Conservation (phyloP, 2,329 filamentous ascomycete species). For the Hymenoscyphus salicellus region DNA sequence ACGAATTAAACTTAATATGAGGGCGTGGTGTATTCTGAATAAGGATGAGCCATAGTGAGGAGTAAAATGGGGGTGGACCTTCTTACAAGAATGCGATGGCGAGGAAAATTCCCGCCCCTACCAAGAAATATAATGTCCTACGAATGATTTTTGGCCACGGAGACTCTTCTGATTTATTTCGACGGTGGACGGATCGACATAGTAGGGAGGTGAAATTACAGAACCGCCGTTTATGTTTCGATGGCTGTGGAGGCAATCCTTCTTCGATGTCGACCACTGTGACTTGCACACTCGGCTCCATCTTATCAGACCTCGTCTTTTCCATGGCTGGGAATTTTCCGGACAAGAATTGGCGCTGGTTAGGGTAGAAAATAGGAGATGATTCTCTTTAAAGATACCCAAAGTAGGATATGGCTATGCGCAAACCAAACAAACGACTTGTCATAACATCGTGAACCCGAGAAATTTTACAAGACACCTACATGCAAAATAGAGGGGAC, state of each 20-base stretch:
- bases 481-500: too few relatives aligned
- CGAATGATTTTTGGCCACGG: slow-evolving; percentile 20
- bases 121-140: slow-evolving; percentile 13
- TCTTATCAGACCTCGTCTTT: neutral
- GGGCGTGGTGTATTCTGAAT: slow-evolving; percentile 18
- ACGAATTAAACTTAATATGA: slow-evolving; percentile 34
- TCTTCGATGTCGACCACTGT: slow-evolving; percentile 14
- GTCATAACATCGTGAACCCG: too few relatives aligned
- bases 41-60: neutral
- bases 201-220: slow-evolving; percentile 6
- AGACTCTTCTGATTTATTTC: slow-evolving; percentile 9
- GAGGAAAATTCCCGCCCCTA: slow-evolving; percentile 8
- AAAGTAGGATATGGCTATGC: too few relatives aligned
- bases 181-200: slow-evolving; percentile 7
- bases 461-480: too few relatives aligned
- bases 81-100: slow-evolving; percentile 16
- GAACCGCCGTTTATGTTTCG: neutral
- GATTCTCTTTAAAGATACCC: too few relatives aligned
- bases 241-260: neutral
- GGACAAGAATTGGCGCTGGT: too few relatives aligned
- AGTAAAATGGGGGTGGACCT: neutral
- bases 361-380: too few relatives aligned
- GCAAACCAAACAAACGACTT: too few relatives aligned
- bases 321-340: neutral
- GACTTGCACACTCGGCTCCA: neutral